Evolutionary conservation across 768 basidiomycete species (phyloP).

Genomic region (Baorangia bicolor): DNA sequence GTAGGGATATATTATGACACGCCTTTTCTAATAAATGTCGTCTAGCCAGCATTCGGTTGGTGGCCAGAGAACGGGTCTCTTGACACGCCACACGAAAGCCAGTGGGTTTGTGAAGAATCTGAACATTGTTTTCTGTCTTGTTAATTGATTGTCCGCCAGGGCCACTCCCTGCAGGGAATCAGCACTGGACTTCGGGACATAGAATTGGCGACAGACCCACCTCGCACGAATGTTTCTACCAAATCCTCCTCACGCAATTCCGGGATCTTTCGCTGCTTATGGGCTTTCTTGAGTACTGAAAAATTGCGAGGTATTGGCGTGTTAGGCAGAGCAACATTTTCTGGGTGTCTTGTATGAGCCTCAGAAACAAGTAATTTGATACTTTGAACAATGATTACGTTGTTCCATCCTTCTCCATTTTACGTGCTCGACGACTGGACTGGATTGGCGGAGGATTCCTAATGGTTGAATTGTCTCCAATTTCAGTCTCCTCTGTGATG

Average conservation of each 20-base stretch:
- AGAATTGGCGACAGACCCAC: conserved; percentile 39
- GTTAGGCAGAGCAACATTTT: conserved; percentile 32
- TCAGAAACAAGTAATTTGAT: conserved; percentile 31
- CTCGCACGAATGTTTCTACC: conserved; percentile 86
- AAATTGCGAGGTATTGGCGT: conserved; percentile 45
- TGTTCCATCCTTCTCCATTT: conserved; percentile 38
- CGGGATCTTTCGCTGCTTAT: conserved; percentile 61
- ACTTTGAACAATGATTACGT: conserved; percentile 25
- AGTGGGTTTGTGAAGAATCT: conserved; percentile 85
- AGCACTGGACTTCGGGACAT: conserved; percentile 1
- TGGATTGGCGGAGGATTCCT: conserved; percentile 53
- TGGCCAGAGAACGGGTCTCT: conserved; percentile 78
- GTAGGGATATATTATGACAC: conserved; percentile 36
- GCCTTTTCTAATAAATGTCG: conserved; percentile 74
- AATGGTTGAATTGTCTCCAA: conserved; percentile 81
- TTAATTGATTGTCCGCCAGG: conserved; percentile 98
- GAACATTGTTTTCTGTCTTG: conserved; percentile 91
- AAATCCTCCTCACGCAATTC: conserved; percentile 75
- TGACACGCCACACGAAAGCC: conserved; percentile 86
- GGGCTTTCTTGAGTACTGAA: conserved; percentile 69
- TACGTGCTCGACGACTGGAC: conserved; percentile 49
- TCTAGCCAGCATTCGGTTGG: conserved; percentile 79
- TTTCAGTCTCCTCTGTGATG: conserved; percentile 78
- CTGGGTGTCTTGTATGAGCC: conserved; percentile 28
- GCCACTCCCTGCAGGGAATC: conserved; percentile 62